A percentile compares a stretch with the other conserved stretches of the same genome.
phyloP scores from a whole-genome alignment of 2,329 filamentous ascomycete species.

The Berkeleyomyces rouxiae region DNA sequence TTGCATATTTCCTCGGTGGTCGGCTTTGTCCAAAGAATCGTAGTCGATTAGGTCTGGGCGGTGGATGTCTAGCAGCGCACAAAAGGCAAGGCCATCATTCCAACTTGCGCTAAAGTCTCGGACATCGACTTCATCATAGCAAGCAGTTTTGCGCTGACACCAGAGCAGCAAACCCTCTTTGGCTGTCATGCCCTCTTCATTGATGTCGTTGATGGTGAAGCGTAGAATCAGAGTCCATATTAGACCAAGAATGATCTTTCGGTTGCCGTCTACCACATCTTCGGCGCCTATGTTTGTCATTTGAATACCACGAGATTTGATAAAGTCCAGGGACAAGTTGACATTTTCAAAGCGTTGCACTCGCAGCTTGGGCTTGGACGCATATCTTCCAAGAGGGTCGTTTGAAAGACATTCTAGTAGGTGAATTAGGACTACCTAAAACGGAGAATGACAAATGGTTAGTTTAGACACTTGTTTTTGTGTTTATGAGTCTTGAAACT shows the following conservation, averaged over 20 bases:
- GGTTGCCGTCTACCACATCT: constrained; percentile 93
- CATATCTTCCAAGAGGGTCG: constrained; percentile 92
- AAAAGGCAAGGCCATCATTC: constrained; percentile 96
- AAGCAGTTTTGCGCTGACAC: constrained; percentile 97
- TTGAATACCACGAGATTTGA: constrained; percentile 79
- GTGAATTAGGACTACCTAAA: constrained; percentile 81
- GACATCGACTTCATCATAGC: constrained; percentile 93
- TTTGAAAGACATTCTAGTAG: constrained; percentile 89
- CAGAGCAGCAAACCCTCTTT: constrained; percentile 90
- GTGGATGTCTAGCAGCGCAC: constrained; percentile 90
- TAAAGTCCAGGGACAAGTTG: constrained; percentile 85
- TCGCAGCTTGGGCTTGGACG: constrained; percentile 84
- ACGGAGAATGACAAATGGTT: not conserved
- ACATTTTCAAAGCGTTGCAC: constrained; percentile 98
- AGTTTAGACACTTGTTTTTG: not conserved
- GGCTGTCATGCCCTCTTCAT: constrained; percentile 90
- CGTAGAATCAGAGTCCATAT: constrained; percentile 97
- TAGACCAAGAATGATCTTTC: constrained; percentile 89
- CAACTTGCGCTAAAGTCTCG: constrained; percentile 89
- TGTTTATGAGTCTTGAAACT: not conserved
- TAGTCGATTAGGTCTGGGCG: constrained; percentile 94
- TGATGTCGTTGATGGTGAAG: constrained; percentile 98
- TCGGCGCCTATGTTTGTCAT: constrained; percentile 98
- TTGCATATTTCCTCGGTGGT: constrained; percentile 95
- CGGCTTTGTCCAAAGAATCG: constrained; percentile 80